Evolutionary conservation across 2,329 filamentous ascomycete genomes (phyloP).

Genomic region (Taxawa tesnikishii): DNA sequence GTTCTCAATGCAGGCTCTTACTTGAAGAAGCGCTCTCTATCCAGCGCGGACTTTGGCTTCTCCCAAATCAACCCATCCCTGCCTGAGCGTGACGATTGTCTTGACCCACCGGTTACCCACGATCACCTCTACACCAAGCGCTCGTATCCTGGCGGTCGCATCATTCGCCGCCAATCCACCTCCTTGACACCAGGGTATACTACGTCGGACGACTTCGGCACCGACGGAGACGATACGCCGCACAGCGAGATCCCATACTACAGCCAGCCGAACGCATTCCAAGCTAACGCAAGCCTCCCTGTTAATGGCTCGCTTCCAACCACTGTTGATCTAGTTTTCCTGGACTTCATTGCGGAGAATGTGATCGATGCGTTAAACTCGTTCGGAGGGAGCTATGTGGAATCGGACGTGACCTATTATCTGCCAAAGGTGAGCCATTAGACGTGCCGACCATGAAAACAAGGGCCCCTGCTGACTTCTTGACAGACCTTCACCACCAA

Average conservation of each 20-base stretch:
- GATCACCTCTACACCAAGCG: constrained; percentile 16
- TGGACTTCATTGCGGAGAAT: constrained; percentile 34
- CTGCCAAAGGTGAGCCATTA: constrained; percentile 14
- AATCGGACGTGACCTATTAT: constrained; percentile 22
- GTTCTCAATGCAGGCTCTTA: constrained; percentile 33
- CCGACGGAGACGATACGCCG: constrained; percentile 43
- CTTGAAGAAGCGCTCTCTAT: constrained; percentile 21
- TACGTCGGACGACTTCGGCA: constrained; percentile 45
- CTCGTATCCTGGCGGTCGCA: constrained; percentile 22
- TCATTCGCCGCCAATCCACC: constrained; percentile 37
- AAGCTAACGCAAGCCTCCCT: constrained; percentile 37
- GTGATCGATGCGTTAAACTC: constrained; percentile 24
- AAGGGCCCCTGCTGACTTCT: neutral
- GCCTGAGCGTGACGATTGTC: constrained; percentile 32
- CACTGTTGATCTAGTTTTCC: constrained; percentile 41
- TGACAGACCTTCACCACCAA: constrained; percentile 26
- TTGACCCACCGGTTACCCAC: constrained; percentile 31
- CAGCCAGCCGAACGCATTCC: constrained; percentile 37
- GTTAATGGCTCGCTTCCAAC: constrained; percentile 27
- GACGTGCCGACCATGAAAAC: no score
- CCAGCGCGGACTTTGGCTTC: constrained; percentile 22
- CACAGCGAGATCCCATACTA: constrained; percentile 37
- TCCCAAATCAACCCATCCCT: constrained; percentile 16
- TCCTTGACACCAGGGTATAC: constrained; percentile 37
- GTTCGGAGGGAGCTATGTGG: constrained; percentile 20